Evolutionary conservation across 345 rosid species (phyloP), one percentile per base, ranked within the genome.

Genomic region (Populus pruinosa): DNA sequence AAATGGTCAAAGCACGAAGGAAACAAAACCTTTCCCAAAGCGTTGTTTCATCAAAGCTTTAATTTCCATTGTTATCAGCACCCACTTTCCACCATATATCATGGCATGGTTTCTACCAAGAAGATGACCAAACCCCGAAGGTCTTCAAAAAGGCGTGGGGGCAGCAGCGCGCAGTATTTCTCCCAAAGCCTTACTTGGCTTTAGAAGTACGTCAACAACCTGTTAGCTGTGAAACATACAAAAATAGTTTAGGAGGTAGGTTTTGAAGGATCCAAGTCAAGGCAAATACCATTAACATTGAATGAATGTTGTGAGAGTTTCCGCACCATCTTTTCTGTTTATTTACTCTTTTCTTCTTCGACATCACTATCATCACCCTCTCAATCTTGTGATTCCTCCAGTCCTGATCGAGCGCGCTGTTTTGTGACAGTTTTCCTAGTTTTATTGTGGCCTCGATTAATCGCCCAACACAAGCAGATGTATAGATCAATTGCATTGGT

Each of bases 201-300:
- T 79, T 21, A 2, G 33, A 75, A 65, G 72, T 69, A 83, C 78
- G 85, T 77, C 78, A 74, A 79, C 78, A 43, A 38, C 44, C 70
- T 61, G 83, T 70, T 70, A 20, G 63, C 39, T 47, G 8, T 12
- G 29, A 47, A 50, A 49, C 41, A 56, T 20, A 23, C 43, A 47
- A 20, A 44, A 29, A 61, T 29, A n/a, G 10, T 33, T 18, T 18
- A 31, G 31, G 35, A 1, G 62, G 66, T 2, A 41, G 41, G 20
- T 50, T 39, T 81, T 83, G 83, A 81, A 74, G 77, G 88, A 81
- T 86, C 88, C 88, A 72, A 81, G 72, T 77, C 78, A 71, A 41
- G 41, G 71, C 82, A 61, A 63, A 11, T 43, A 68, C 83, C 84
- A 63, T 67, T 53, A 12, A 17, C 72, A 68, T 78, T 76, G 33